Percentiles rank a stretch among this genome's conserved stretches.
phyloP scores from a whole-genome alignment of 1,284 basidiomycete species.

The Earliella scabrosa region DNA sequence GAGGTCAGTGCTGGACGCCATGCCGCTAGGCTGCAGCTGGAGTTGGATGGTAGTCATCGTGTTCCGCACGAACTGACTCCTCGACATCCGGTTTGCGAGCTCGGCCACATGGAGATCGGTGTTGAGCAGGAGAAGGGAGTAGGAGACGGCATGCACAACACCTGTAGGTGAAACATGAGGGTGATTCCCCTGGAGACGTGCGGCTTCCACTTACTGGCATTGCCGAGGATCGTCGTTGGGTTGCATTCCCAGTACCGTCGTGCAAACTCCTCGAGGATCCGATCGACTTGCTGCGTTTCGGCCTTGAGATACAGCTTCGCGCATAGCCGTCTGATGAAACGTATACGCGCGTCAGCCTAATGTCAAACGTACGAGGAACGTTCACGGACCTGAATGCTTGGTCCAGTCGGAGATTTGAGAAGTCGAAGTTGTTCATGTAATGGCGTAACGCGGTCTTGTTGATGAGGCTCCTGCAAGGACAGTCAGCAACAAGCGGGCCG shows the following conservation, averaged over 20 bases:
- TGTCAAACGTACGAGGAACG: neutral
- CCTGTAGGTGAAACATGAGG: conserved; percentile 46
- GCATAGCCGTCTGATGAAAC: conserved; percentile 80
- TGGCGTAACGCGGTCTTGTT: conserved; percentile 78
- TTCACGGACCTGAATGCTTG: conserved; percentile 81
- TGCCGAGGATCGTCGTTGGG: conserved; percentile 78
- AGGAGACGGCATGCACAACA: conserved; percentile 91
- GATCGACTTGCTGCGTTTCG: conserved; percentile 97
- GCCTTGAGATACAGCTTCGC: conserved; percentile 92
- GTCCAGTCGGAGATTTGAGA: conserved; percentile 82
- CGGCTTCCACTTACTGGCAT: conserved; percentile 75
- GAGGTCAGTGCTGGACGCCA: conserved; percentile 63
- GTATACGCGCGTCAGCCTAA: conserved; percentile 17
- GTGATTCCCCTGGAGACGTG: neutral
- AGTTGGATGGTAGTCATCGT: conserved; percentile 86
- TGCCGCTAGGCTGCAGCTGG: conserved; percentile 62
- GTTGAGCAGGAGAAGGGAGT: conserved; percentile 93
- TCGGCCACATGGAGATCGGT: conserved; percentile 98
- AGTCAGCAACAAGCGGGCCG: conserved; percentile 18
- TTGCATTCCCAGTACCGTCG: conserved; percentile 93
- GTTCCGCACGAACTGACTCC: conserved; percentile 92
- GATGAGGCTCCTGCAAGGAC: conserved; percentile 62
- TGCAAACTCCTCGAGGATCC: conserved; percentile 92
- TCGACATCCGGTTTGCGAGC: conserved; percentile 87
- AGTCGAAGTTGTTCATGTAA: conserved; percentile 93